phyloP scores from a whole-genome alignment of 139 green algal species.

The Desmodesmus armatus region DNA sequence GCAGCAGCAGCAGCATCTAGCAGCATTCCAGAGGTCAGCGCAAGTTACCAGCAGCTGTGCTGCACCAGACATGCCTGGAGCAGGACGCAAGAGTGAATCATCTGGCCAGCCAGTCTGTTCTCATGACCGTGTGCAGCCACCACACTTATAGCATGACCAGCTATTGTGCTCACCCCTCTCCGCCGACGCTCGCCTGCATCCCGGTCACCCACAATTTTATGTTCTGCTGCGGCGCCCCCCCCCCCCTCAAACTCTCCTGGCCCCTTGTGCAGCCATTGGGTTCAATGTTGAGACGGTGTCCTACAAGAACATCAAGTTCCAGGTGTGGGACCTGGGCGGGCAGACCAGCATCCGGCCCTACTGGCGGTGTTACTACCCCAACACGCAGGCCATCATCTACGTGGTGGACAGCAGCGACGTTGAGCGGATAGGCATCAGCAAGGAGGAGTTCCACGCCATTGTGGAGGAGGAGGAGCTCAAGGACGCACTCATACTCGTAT shows the following conservation, averaged over 20 bases:
- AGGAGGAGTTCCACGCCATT: constrained; percentile 96
- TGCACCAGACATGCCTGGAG: too few relatives aligned
- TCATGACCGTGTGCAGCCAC: too few relatives aligned
- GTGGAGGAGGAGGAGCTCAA: constrained; percentile 98
- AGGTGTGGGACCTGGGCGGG: constrained; percentile 95
- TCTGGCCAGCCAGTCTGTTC: too few relatives aligned
- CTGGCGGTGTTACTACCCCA: constrained; percentile 99
- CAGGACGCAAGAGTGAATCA: too few relatives aligned
- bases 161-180: too few relatives aligned
- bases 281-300: constrained; percentile 99
- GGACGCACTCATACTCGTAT: constrained; percentile 95
- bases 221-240: background rate
- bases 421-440: constrained; percentile 91
- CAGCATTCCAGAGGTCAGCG: too few relatives aligned
- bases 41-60: too few relatives aligned
- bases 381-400: constrained; percentile 99
- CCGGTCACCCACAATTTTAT: too few relatives aligned
- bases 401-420: constrained; percentile 97
- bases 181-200: too few relatives aligned
- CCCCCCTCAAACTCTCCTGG: background rate
- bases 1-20: too few relatives aligned
- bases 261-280: constrained; percentile 88
- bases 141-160: too few relatives aligned
- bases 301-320: constrained; percentile 99
- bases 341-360: constrained; percentile 97